Evolutionary conservation across 805 yeast species (phyloP), one percentile per base, ranked within the genome.

Genomic region (Wickerhamomyces sydowiorum): DNA sequence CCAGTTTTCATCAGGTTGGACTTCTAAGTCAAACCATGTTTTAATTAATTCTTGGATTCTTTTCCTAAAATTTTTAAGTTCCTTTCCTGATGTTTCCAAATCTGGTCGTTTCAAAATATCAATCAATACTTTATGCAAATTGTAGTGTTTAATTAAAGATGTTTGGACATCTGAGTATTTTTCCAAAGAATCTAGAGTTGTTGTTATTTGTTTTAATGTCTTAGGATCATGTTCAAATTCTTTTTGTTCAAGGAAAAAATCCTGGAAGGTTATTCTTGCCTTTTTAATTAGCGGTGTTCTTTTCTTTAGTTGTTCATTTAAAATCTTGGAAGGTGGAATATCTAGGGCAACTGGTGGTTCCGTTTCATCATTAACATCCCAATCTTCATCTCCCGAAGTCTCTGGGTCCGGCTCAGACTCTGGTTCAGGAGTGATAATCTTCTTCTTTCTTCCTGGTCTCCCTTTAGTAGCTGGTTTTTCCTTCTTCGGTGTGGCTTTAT

Each of bases 81-180:
- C 48, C 24, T 47, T 53, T 14, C 39, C 36, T 2, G n/a, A 28
- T 7, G 47, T 32, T 2, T 31, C 28, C 30, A 49, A 24, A 42
- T 67, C 69, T 2, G 72, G 71, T 45, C 66, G 66, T 38, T 54
- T 65, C 42, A 69, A 49, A 9, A 67, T 50, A 18, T 54, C 50
- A 20, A 57, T 47, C 18, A 69, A 42, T 5, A 68, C 48, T 31
- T 61, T 66, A 29, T 54, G 54, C 9, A 69, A 37, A 15, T 61
- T 62, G 1, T 63, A 48, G 3, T 61, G 49, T 32, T 56, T 57
- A 12, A 69, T 37, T 18, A 61, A 47, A 1, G 71, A 54, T 34
- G 50, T 48, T 20, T 67, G 60, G 32, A 57, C 53, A 14, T 34
- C 40, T n/a, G 49, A 47, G 27, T 50, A 30, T 2, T 46, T 42